phyloP scores from a whole-genome alignment of 148 eudicot species.

The Heliosperma pusillum region DNA sequence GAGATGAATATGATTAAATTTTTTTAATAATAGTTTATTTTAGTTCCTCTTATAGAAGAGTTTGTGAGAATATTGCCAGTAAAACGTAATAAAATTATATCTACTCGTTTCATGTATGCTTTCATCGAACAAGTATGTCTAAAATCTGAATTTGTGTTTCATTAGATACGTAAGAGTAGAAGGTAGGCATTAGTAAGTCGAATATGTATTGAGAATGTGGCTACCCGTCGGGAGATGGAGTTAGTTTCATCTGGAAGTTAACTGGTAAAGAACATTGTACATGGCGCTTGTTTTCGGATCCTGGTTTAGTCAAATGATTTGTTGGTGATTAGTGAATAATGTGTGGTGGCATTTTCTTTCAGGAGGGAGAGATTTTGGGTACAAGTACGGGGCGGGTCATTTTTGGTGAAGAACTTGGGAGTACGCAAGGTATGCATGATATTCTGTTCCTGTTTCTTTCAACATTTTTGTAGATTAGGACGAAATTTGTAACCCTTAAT shows the following conservation, averaged over 20 bases:
- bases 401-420: slow-evolving; percentile 48
- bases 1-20: neutral
- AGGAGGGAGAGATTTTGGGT: slow-evolving; percentile 67
- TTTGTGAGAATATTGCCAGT: neutral
- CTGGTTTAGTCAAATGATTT: neutral
- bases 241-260: neutral
- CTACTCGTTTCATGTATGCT: neutral
- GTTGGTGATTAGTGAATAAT: slow-evolving; percentile 9
- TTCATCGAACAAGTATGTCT: no score
- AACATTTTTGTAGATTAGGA: neutral
- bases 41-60: neutral
- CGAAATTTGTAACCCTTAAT: neutral
- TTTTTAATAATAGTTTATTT: neutral
- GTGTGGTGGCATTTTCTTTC: slow-evolving; percentile 22
- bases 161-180: no score
- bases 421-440: slow-evolving; percentile 44
- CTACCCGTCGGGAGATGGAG: neutral
- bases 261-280: neutral
- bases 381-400: slow-evolving; percentile 40
- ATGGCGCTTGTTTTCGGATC: neutral
- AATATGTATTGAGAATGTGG: neutral
- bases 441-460: neutral
- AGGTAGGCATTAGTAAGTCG: no score
- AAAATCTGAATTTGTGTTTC: no score
- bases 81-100: neutral